Base-by-base conservation (phyloP, 2,329 filamentous ascomycete species). In the Monilinia polystroma region DNA sequence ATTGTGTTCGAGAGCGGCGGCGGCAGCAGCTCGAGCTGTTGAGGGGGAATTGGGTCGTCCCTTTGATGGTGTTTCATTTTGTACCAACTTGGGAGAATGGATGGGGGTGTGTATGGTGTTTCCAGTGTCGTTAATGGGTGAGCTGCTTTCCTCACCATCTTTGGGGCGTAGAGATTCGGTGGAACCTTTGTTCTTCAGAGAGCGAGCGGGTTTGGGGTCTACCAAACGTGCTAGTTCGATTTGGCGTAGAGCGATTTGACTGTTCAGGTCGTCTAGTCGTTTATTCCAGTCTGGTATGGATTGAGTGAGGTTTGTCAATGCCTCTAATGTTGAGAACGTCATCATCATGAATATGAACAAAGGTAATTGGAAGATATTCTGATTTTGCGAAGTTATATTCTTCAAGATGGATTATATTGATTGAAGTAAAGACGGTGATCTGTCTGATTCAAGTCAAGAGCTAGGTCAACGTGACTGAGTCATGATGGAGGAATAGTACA, bases 191-290 rank as follows among this genome's bases (percentile, higher is more conserved):
- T 76, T 75, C 59, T 69, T 75, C 14, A 77, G 29, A 4, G 76
- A 77, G 56, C 76, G 77, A 29, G 76, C 70, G 7, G 78, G 70
- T 2, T 75, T 74, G 38, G 77, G 77, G 35, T 75, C 75, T 59
- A 76, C 78, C 66, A 84, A 75, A 67, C 80, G 80, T 47, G 85
- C 86, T 66, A 89, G 80, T 73, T 88, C 85, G 62, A 80, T 77
- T 78, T 89, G 87, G 67, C 87, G 85, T 73, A 83, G 80, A 67
- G 85, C 82, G 67, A 89, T 87, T 75, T 89, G 83, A 68, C 80
- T 80, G 73, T 81, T 87, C 67, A 89, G 81, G 63, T 87, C 83
- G 69, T 87, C 84, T 55, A 89, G 81, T 29, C 84, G 82, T 67
- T 79, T 79, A 49, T 84, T 78, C 87, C 87, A 89, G 74, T 84